Base-by-base conservation (phyloP, 2,329 filamentous ascomycete genomes). In the Tricladium varicosporioides region DNA sequence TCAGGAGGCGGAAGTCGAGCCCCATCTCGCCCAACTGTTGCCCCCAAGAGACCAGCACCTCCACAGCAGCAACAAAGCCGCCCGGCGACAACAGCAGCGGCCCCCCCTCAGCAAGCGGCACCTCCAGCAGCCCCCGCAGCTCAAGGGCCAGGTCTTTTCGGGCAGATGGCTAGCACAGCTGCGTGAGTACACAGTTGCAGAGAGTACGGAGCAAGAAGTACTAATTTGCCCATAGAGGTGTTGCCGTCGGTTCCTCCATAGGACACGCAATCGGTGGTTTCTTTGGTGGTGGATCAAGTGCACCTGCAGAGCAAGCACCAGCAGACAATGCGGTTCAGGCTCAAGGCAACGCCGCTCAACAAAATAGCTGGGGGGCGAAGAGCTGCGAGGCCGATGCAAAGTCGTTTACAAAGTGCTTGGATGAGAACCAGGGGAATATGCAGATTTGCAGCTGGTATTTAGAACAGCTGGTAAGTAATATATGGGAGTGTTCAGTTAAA, bases 381-480 rank as follows among this genome's bases (percentile, higher is more conserved):
- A 89, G 88, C 73, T 99, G 94, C 78, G 85, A 85, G 63, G 84
- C 80, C 54, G 91, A 94, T 67, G 86, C 92, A 54, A 85, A 86
- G 75, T 85, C 83, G 76, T 97, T 99, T 82, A 92, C 91, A 70
- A 88, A 87, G 79, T 99, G 94, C 82, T 88, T 99, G 87, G 92
- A 97, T 75, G 90, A 97, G 71, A 89, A 99, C 75, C 80, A 86
- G 72, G 94, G 94, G 67, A 92, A 94, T 77, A 86, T 99, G 88
- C 87, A 88, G 72, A 95, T 97, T 72, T 99, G 94, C 79, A 89
- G 89, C 66, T 99, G 93, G 92, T 99, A 99, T 75, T 79, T 99
- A 69, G 94, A 99, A 75, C 93, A 99, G 83, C 81, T 99, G 75
- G 76, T 78, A 74, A 53, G 73, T 70, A 15, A 31, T 5, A 22